Conservation (phyloP, 441 rosid genomes). For the Bocquillonia castaneifolia region DNA sequence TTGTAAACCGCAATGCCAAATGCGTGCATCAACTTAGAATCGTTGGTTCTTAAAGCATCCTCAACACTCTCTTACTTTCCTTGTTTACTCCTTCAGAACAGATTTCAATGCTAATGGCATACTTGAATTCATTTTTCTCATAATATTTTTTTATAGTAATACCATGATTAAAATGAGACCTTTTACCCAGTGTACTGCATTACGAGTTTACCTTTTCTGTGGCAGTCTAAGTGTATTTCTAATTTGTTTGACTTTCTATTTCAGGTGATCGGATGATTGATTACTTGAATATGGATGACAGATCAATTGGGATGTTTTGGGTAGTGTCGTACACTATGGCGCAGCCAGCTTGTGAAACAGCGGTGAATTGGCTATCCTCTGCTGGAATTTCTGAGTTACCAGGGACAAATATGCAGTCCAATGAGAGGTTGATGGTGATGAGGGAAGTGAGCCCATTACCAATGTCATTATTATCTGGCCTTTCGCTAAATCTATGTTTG, state of each 20-base stretch:
- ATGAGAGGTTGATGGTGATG: slow-evolving; percentile 75
- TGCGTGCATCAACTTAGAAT: too few species aligned
- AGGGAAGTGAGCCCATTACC: slow-evolving; percentile 95
- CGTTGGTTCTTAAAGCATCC: too few species aligned
- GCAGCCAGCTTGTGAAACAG: slow-evolving; percentile 86
- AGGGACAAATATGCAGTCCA: slow-evolving; percentile 59
- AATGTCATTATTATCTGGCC: slow-evolving; percentile 83
- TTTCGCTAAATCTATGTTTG: slow-evolving; percentile 77
- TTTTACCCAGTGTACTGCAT: background rate
- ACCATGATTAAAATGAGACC: background rate
- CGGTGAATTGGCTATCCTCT: slow-evolving; percentile 75
- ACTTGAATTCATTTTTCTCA: background rate
- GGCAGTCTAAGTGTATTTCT: slow-evolving; percentile 3
- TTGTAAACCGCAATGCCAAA: too few species aligned
- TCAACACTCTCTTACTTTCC: background rate
- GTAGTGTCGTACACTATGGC: slow-evolving; percentile 97
- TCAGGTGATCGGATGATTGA: slow-evolving; percentile 93
- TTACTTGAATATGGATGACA: slow-evolving; percentile 95
- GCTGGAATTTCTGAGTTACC: slow-evolving; percentile 72
- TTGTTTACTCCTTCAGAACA: background rate
- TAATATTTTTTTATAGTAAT: background rate
- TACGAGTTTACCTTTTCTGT: background rate
- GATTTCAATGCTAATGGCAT: background rate
- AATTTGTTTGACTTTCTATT: slow-evolving; percentile 17
- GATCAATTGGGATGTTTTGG: slow-evolving; percentile 98